These are phyloP conservation scores for Alternaria sp. DNA, from an alignment of 2,329 filamentous ascomycete genomes.

Conservation along the genomic window DNA sequence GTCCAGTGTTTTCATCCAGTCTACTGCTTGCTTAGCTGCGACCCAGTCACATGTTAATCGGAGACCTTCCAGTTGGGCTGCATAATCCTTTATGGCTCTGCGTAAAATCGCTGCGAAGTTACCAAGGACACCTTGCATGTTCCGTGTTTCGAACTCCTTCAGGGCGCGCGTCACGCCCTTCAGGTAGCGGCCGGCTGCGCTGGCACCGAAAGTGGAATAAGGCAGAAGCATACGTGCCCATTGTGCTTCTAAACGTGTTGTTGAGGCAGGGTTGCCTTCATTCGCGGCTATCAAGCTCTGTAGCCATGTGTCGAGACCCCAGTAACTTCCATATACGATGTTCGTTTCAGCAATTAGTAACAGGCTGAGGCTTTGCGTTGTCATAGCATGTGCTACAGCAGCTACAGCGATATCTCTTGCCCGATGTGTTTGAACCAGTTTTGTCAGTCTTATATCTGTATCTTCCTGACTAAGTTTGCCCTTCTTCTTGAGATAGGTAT, in stretches of 20 bases:
- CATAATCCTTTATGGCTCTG: conserved; percentile 33
- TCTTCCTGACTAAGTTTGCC: conserved; percentile 38
- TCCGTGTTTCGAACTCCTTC: conserved; percentile 20
- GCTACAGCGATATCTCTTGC: conserved; percentile 42
- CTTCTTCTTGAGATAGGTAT: conserved; percentile 44
- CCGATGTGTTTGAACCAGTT: conserved; percentile 32
- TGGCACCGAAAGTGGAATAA: conserved; percentile 32
- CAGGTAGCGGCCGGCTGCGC: conserved; percentile 36
- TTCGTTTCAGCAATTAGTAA: conserved; percentile 36
- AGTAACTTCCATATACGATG: conserved; percentile 39
- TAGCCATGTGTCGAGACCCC: conserved; percentile 40
- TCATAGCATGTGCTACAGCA: conserved; percentile 42
- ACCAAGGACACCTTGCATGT: conserved; percentile 26
- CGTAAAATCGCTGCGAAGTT: conserved; percentile 34
- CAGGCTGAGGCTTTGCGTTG: conserved; percentile 31
- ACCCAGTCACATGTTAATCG: conserved; percentile 36
- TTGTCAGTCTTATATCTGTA: conserved; percentile 30
- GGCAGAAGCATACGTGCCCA: conserved; percentile 39
- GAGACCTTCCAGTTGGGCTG: conserved; percentile 37
- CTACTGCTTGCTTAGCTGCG: conserved; percentile 28
- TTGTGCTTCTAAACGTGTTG: conserved; percentile 38
- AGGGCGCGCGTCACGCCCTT: conserved; percentile 34
- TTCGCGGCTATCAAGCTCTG: conserved; percentile 44
- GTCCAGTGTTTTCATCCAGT: conserved; percentile 33
- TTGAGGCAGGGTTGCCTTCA: conserved; percentile 28